Base-by-base conservation (phyloP, 1,284 basidiomycete genomes). In the Puccinia triticina region DNA sequence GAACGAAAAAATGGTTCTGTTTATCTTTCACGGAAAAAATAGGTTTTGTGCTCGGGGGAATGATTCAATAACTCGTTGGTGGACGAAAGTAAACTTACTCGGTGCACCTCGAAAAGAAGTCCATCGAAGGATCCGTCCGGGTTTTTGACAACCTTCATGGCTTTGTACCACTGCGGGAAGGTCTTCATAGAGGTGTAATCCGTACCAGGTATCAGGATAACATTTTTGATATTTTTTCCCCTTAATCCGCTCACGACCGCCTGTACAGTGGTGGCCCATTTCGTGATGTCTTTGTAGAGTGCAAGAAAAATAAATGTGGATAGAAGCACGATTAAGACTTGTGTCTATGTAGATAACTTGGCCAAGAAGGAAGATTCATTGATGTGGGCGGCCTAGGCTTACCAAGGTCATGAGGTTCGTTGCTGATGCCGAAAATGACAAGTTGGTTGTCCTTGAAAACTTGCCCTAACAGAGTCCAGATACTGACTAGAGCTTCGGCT, bases 341-440 rank as follows among this genome's bases (percentile, higher is more conserved):
- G 23, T 2, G 21, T 32, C 16, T 5, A n/a, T 46, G 11, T 12
- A 29, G 16, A 8, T n/a, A 69, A 26, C 23, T 69, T 23, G n/a
- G 64, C 2, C 16, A 69, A 10, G 2, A n/a, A 5, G 1, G 43
- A 23, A 3, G 23, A 16, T 1, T 21, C 5, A 14, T 61, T 34
- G 11, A 32, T 73, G 16, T 2, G 66, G 5, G 14, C 2, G 18
- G 48, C 34, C 32, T 2, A 73, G n/a, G 55, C 74, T 43, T 61
- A 76, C 74, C 34, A 11, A 59, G 34, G 23, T 72, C 78, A 40
- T 72, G 67, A 48, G 78, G 78, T 43, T 80, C 78, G 55, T 80
- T 80, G 43, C 23, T 21, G n/a, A 80, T n/a, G 23, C 78, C 69
- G 37, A 72, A 48, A 0, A 80, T 40, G n/a, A 80, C 66, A 12